Percentiles rank a stretch among this genome's conserved stretches.
phyloP scores from a whole-genome alignment of 1,284 basidiomycete genomes.

The Fomitiporia mediterranea region DNA sequence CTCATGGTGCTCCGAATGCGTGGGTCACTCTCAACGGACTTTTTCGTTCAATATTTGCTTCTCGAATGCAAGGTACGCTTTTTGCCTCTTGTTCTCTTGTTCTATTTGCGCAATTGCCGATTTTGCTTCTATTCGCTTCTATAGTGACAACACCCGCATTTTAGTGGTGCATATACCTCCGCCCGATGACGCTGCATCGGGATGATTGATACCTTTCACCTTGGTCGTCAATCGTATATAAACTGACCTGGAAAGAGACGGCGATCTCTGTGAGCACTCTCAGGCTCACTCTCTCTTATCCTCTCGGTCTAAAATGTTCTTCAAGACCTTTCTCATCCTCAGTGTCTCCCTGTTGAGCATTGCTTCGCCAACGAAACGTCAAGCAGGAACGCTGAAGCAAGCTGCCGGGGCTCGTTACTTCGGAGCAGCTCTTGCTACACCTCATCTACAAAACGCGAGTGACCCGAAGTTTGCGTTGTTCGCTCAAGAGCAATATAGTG shows the following conservation, averaged over 20 bases:
- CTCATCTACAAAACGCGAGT: conserved; percentile 14
- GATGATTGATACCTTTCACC: neutral
- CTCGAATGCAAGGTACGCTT: too few species aligned
- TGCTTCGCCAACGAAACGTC: neutral
- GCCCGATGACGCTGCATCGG: too few species aligned
- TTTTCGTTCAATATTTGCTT: too few species aligned
- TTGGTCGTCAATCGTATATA: neutral
- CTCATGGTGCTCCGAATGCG: too few species aligned
- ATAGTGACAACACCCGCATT: too few species aligned
- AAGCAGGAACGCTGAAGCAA: conserved; percentile 14
- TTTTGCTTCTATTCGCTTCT: too few species aligned
- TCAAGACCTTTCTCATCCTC: neutral
- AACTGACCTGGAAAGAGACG: neutral
- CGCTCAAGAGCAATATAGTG: conserved; percentile 17
- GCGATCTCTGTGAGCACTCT: neutral
- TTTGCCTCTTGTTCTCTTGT: too few species aligned
- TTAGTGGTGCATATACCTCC: too few species aligned
- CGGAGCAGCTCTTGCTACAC: conserved; percentile 17
- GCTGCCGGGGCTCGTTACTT: conserved; percentile 19
- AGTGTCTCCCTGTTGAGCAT: neutral
- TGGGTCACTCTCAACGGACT: too few species aligned
- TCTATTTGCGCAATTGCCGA: too few species aligned
- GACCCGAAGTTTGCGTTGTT: conserved; percentile 13
- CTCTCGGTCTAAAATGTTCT: too few species aligned
- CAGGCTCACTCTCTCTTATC: neutral